A percentile compares a stretch with the other conserved stretches of the same genome.
phyloP scores from a whole-genome alignment of 495 filamentous ascomycete species.

The Choiromyces venosus region DNA sequence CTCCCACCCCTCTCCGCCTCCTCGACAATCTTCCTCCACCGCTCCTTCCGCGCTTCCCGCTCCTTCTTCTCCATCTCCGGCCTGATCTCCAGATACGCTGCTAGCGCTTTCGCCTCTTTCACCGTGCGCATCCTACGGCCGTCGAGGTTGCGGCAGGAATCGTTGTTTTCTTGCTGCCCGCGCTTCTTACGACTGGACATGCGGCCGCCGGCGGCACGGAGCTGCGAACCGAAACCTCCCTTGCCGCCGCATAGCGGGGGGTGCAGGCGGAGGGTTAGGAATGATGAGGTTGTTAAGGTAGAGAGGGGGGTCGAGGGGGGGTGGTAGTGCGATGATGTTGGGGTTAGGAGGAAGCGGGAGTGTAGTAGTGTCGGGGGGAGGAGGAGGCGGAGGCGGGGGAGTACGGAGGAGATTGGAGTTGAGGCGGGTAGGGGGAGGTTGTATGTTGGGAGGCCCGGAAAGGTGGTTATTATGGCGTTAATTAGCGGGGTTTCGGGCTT shows the following conservation, averaged over 20 bases:
- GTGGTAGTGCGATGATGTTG: conserved; percentile 69
- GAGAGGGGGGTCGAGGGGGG: conserved; percentile 44
- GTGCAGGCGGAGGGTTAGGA: conserved; percentile 75
- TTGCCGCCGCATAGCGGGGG: conserved; percentile 79
- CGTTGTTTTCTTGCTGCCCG: conserved; percentile 73
- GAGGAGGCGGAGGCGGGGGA: conserved; percentile 57
- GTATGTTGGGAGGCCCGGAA: conserved; percentile 73
- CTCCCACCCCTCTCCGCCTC: conserved; percentile 66
- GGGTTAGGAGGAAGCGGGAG: conserved; percentile 66
- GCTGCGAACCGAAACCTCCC: conserved; percentile 93
- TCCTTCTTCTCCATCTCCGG: conserved; percentile 94
- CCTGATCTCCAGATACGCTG: conserved; percentile 90
- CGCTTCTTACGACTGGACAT: conserved; percentile 90
- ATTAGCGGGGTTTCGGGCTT: conserved; percentile 46
- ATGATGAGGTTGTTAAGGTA: conserved; percentile 50
- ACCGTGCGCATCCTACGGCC: conserved; percentile 85
- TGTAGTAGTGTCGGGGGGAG: conserved; percentile 43
- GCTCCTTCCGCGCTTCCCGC: conserved; percentile 69
- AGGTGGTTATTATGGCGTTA: conserved; percentile 77
- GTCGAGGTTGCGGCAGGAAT: conserved; percentile 86
- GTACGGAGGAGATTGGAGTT: conserved; percentile 62
- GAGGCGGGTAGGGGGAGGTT: conserved; percentile 62
- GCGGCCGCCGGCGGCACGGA: conserved; percentile 91
- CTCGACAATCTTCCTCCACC: conserved; percentile 82
- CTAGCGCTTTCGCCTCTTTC: conserved; percentile 87